Evolutionary conservation across 768 basidiomycete species (phyloP).

Genomic region (Clitopilus hobsonii): DNA sequence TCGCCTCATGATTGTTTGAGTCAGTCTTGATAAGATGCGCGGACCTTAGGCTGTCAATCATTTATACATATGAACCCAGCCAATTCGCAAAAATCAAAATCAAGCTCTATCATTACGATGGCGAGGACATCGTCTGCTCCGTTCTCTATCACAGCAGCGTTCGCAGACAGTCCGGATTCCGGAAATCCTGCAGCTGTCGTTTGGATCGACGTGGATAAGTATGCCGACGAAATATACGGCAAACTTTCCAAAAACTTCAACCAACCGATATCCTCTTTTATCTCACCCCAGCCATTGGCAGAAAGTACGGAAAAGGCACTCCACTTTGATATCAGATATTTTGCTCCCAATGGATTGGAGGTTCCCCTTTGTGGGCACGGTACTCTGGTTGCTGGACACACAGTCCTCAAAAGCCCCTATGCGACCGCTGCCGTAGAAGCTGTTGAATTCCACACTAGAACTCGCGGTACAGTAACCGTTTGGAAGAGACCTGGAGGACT

Average conservation of each 20-base stretch:
- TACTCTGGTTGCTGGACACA: constrained; percentile 37
- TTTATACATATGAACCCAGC: not conserved
- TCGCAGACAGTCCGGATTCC: constrained; percentile 32
- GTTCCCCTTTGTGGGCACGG: constrained; percentile 39
- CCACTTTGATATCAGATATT: constrained; percentile 33
- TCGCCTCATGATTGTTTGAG: too few species aligned
- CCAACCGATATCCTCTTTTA: constrained; percentile 37
- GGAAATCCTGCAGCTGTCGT: constrained; percentile 44
- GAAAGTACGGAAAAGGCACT: constrained; percentile 19
- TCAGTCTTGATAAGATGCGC: too few species aligned
- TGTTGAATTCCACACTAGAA: constrained; percentile 27
- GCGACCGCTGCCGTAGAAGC: constrained; percentile 18
- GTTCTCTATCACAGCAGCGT: constrained; percentile 38
- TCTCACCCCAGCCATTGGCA: constrained; percentile 20
- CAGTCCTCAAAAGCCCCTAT: constrained; percentile 21
- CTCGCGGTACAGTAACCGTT: constrained; percentile 22
- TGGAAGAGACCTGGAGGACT: constrained; percentile 23
- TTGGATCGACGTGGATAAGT: constrained; percentile 23
- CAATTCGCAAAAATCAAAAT: not conserved
- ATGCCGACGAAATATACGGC: constrained; percentile 21
- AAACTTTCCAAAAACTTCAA: constrained; percentile 37
- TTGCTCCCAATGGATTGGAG: constrained; percentile 23
- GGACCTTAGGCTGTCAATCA: too few species aligned
- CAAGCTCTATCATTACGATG: constrained; percentile 1
- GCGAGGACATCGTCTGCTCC: constrained; percentile 18